phyloP scores from a whole-genome alignment of 305 asterid species.

The Fraxinus floribunda region DNA sequence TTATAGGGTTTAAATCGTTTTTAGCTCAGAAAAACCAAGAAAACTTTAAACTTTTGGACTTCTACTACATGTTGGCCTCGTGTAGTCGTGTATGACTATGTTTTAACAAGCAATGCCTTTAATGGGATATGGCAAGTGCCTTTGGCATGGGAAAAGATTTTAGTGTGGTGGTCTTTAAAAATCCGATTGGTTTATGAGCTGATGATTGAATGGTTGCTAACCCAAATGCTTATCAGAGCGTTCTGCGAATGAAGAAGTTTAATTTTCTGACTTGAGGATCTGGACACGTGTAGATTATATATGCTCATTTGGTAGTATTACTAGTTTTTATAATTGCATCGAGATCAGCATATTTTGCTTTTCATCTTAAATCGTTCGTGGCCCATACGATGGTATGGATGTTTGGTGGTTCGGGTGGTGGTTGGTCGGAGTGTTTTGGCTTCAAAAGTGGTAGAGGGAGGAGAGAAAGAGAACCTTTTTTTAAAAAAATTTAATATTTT shows the following conservation, averaged over 20 bases:
- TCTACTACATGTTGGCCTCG: neutral
- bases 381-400: no score
- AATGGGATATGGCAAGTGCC: neutral
- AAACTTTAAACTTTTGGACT: neutral
- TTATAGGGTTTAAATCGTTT: no score
- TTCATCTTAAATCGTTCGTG: neutral
- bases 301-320: neutral
- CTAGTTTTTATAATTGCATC: neutral
- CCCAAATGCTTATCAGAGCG: slow-evolving; percentile 4
- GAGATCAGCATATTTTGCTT: neutral
- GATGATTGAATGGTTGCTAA: neutral
- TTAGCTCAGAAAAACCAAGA: no score
- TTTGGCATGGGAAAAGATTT: neutral
- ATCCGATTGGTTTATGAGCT: neutral
- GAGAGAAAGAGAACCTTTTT: no score
- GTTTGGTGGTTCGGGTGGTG: no score
- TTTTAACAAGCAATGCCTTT: slow-evolving; percentile 9
- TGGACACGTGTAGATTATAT: neutral
- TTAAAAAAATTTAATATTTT: no score
- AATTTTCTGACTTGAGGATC: neutral
- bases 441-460: no score
- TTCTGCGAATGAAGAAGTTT: slow-evolving; percentile 9
- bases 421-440: no score
- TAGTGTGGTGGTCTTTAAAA: slow-evolving; percentile 25
- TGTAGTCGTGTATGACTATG: neutral